A percentile compares a stretch with the other conserved stretches of the same genome.
Evolutionary conservation across 1,284 basidiomycete genomes (phyloP).

Genomic region (Microbotryum silenes-acaulis): DNA sequence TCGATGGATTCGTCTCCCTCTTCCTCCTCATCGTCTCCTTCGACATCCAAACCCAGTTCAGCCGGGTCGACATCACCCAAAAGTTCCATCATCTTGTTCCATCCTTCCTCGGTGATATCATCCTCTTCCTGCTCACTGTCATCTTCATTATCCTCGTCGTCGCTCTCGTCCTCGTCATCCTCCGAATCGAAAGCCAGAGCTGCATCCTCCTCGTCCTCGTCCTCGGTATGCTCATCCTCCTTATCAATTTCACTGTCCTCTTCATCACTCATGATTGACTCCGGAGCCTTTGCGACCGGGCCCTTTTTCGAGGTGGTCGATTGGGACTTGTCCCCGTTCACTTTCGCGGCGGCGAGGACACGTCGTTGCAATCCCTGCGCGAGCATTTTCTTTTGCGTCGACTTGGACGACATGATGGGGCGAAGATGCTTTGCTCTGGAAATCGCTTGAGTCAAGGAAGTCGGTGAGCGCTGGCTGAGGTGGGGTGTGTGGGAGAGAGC

Average conservation of each 20-base stretch:
- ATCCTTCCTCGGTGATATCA: slow-evolving; percentile 26
- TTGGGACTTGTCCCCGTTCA: not conserved
- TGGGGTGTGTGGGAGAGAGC: too few species aligned
- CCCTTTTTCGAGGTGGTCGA: not conserved
- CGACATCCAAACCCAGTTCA: slow-evolving; percentile 22
- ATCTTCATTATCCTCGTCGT: slow-evolving; percentile 5
- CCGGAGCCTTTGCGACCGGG: too few species aligned
- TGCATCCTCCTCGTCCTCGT: not conserved
- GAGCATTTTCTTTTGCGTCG: slow-evolving; percentile 1
- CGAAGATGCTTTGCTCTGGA: not conserved
- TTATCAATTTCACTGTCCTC: slow-evolving; percentile 3
- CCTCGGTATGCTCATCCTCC: not conserved
- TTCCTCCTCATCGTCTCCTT: slow-evolving; percentile 10
- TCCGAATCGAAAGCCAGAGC: not conserved
- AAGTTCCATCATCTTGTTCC: slow-evolving; percentile 32
- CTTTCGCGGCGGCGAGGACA: not conserved
- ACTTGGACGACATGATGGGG: not conserved
- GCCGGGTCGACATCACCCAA: slow-evolving; percentile 27
- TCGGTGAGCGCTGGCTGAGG: too few species aligned
- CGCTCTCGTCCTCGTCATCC: not conserved
- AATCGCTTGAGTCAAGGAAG: too few species aligned
- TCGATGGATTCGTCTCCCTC: slow-evolving; percentile 21
- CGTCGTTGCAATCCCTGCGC: not conserved
- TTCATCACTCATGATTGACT: not conserved
- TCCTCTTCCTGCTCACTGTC: slow-evolving; percentile 24